A percentile compares a stretch with the other conserved stretches of the same genome.
These are phyloP conservation scores for Boletus subparvulus DNA, from an alignment of 768 basidiomycete species.

Conservation along the genomic window DNA sequence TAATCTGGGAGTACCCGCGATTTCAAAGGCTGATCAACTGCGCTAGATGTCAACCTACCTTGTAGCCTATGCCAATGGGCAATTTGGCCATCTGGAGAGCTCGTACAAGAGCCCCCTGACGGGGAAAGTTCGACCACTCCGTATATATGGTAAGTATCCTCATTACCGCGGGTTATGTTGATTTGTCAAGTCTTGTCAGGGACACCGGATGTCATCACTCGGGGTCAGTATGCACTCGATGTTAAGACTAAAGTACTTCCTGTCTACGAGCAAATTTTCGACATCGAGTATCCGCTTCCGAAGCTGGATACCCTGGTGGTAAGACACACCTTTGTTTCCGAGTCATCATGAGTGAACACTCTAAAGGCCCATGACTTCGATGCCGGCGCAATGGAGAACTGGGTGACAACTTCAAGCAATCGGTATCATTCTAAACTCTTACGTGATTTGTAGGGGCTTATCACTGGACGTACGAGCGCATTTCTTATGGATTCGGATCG, in stretches of 20 bases:
- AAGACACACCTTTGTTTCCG: constrained; percentile 24
- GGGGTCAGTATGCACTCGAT: constrained; percentile 84
- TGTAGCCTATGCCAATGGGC: constrained; percentile 83
- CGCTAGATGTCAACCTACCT: constrained; percentile 80
- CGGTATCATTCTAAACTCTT: background rate
- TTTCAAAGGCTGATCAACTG: background rate
- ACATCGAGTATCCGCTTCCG: constrained; percentile 88
- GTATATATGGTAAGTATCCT: constrained; percentile 68
- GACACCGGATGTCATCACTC: constrained; percentile 78
- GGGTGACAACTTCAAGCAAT: constrained; percentile 40
- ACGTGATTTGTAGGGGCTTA: constrained; percentile 58
- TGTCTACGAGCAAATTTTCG: constrained; percentile 89
- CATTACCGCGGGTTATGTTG: background rate
- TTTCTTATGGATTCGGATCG: constrained; percentile 79
- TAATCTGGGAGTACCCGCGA: background rate
- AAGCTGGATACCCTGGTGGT: constrained; percentile 93
- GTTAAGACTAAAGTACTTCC: constrained; percentile 81
- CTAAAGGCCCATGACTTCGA: constrained; percentile 81
- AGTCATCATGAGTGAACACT: background rate
- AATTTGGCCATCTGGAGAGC: constrained; percentile 70
- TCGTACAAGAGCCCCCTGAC: constrained; percentile 79
- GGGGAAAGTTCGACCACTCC: constrained; percentile 76
- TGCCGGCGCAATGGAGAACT: constrained; percentile 92
- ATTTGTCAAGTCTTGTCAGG: constrained; percentile 40
- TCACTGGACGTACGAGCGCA: constrained; percentile 82